A percentile compares a stretch with the other conserved stretches of the same genome.
These are phyloP conservation scores for Apiospora aurea DNA, from an alignment of 2,329 filamentous ascomycete genomes.

Conservation along the genomic window DNA sequence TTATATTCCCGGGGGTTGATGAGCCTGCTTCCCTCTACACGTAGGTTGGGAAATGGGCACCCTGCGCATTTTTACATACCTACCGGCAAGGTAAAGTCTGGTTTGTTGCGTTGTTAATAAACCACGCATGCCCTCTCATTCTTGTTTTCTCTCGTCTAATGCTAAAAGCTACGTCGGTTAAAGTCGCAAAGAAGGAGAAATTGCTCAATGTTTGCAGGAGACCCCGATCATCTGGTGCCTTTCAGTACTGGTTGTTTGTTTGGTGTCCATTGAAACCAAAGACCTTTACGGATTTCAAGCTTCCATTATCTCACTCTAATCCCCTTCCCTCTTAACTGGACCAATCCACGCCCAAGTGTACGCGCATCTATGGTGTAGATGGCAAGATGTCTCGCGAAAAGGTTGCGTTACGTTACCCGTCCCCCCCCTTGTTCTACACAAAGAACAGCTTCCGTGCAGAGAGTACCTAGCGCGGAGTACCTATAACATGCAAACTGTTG, in stretches of 20 bases:
- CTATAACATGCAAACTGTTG: neutral
- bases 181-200: too few relatives aligned
- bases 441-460: slow-evolving; percentile 5
- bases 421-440: neutral
- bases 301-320: too few relatives aligned
- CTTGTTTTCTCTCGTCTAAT: too few relatives aligned
- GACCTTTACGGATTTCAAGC: neutral
- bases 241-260: too few relatives aligned
- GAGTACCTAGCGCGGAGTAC: neutral
- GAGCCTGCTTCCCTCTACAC: too few relatives aligned
- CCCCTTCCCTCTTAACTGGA: neutral
- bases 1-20: too few relatives aligned
- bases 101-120: too few relatives aligned
- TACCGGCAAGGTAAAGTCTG: neutral
- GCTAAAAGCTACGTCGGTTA: too few relatives aligned
- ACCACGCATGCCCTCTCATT: too few relatives aligned
- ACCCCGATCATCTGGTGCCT: too few relatives aligned
- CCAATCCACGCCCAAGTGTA: neutral
- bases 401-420: slow-evolving; percentile 7
- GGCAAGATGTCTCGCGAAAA: neutral
- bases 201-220: too few relatives aligned
- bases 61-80: neutral
- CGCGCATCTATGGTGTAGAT: neutral
- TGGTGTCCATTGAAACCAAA: too few relatives aligned
- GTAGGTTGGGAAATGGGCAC: neutral